Conservation (phyloP, 163 green algal genomes). For the Picocystis sp. region DNA sequence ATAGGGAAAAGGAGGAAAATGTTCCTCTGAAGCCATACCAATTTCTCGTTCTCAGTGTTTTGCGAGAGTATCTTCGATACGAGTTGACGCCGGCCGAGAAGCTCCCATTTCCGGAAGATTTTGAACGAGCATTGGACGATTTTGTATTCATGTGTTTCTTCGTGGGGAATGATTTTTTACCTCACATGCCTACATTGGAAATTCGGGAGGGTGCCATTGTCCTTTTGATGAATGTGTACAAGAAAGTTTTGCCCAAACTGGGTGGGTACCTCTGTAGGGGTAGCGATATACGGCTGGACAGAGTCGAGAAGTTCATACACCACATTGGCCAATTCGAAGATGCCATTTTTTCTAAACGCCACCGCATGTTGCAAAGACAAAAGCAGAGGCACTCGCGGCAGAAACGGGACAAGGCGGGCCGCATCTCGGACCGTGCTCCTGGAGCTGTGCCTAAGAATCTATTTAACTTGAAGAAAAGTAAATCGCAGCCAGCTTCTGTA, state of each 20-base stretch:
- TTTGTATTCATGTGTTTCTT: conserved; percentile 61
- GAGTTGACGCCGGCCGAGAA: conserved; percentile 18
- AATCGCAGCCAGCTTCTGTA: neutral
- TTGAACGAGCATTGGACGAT: conserved; percentile 66
- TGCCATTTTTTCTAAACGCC: conserved; percentile 84
- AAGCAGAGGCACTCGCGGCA: conserved; percentile 17
- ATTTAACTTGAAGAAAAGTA: neutral
- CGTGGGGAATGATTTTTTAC: conserved; percentile 40
- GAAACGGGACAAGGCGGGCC: conserved; percentile 20
- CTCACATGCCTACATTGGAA: conserved; percentile 94
- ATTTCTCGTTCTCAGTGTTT: conserved; percentile 20
- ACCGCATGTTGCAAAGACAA: conserved; percentile 39
- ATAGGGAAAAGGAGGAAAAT: too few species aligned
- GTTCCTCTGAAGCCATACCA: conserved; percentile 8
- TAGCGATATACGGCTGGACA: conserved; percentile 32
- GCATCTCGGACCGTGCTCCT: conserved; percentile 1
- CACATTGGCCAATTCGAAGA: conserved; percentile 70
- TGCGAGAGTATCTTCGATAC: conserved; percentile 29
- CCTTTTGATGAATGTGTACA: conserved; percentile 30
- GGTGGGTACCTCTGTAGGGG: conserved; percentile 28
- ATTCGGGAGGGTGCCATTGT: conserved; percentile 86
- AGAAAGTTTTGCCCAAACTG: conserved; percentile 12
- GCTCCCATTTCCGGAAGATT: conserved; percentile 21
- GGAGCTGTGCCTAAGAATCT: conserved; percentile 9
- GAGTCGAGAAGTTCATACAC: conserved; percentile 62